A percentile compares a stretch with the other conserved stretches of the same genome.
These are phyloP conservation scores for Phialocephala sp. DNA, from an alignment of 2,329 filamentous ascomycete species.

Conservation along the genomic window DNA sequence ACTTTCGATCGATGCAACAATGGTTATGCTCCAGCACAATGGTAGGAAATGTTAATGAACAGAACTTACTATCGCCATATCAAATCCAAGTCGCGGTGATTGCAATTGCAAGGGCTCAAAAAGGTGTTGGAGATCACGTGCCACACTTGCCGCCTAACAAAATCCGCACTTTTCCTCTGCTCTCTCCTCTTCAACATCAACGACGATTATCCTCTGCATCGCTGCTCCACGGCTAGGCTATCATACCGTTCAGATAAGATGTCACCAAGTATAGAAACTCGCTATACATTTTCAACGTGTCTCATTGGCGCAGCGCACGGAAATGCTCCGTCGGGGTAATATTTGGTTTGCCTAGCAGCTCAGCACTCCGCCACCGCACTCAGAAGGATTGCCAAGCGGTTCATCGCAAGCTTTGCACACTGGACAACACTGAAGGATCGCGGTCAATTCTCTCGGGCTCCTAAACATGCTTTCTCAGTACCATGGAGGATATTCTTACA, in stretches of 20 bases:
- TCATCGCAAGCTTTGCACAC: not conserved
- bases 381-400: not conserved
- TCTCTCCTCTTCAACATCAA: not conserved
- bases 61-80: too few species aligned
- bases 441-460: constrained; percentile 9
- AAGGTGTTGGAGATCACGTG: too few species aligned
- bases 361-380: not conserved
- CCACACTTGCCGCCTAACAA: too few species aligned
- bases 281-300: not conserved
- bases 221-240: not conserved
- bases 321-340: constrained; percentile 4
- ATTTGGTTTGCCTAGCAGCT: not conserved
- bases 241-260: not conserved
- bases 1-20: too few species aligned
- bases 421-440: not conserved
- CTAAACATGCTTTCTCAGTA: not conserved
- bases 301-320: not conserved
- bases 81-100: too few species aligned
- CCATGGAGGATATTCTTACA: constrained; percentile 5
- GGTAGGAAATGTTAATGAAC: too few species aligned
- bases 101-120: too few species aligned
- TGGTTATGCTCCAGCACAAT: too few species aligned
- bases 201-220: not conserved
- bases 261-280: not conserved
- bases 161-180: not conserved